Conservation (phyloP, 1,139 yeast species). For the Saccharomyces hybrid region DNA sequence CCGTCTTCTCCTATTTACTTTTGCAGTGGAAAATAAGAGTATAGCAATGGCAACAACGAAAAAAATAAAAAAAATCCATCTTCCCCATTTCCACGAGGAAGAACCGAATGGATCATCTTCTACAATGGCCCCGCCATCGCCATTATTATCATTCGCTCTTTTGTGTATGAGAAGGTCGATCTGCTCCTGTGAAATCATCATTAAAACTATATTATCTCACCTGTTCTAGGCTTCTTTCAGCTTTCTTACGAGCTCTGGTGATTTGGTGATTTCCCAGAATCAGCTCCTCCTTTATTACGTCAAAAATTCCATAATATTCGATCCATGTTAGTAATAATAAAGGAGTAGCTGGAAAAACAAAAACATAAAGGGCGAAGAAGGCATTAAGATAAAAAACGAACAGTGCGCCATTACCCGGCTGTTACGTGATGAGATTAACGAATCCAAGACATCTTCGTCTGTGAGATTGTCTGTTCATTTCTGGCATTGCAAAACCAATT, state of each 20-base stretch:
- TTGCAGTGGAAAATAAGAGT: conserved; percentile 40
- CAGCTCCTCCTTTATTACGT: neutral
- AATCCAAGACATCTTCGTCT: neutral
- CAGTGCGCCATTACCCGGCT: neutral
- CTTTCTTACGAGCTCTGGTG: neutral
- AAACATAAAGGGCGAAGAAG: neutral
- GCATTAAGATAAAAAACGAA: neutral
- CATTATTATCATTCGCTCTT: conserved; percentile 1
- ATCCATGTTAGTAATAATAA: neutral
- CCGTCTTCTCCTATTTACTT: conserved; percentile 50
- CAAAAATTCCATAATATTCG: neutral
- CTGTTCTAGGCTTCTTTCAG: neutral
- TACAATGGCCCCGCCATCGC: neutral
- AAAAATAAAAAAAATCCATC: conserved; percentile 46
- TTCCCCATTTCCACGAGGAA: conserved; percentile 28
- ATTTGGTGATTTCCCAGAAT: neutral
- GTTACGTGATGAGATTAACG: neutral
- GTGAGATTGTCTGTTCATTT: neutral
- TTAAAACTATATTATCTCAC: neutral
- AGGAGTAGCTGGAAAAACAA: neutral
- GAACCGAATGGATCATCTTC: conserved; percentile 11
- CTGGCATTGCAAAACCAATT: neutral
- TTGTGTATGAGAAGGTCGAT: neutral
- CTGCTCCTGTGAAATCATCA: neutral
- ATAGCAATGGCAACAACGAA: conserved; percentile 39